Base-by-base conservation (phyloP, 345 rosid species). In the Ailanthus altissimus region DNA sequence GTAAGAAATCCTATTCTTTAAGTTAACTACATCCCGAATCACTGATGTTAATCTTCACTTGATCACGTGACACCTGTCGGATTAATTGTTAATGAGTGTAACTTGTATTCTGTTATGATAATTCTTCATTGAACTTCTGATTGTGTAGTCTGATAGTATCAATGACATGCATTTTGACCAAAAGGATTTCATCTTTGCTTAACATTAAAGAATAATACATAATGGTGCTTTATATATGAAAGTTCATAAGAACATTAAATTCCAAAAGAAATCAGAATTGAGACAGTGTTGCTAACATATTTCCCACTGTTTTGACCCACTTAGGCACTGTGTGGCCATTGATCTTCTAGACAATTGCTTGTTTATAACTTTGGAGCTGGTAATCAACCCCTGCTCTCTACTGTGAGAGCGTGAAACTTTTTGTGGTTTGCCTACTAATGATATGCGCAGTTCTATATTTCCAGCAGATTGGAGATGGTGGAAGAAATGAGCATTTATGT, bases 1-100 rank as follows among this genome's bases (percentile, higher is more conserved):
- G 58, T 62, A 73, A 50, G 23, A 43, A 53, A 16, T 65, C 15
- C 45, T 46, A 82, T 78, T 82, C 79, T 57, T 74, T 28, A 32
- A 32, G 38, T 32, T 32, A 65, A 67, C 62, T 6, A 49, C 49
- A 20, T 74, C 43, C 13, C 49, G 54, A 67, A 21, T 74, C 45
- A 74, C 46, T 64, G 38, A 8, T 9, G 70, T 56, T 80, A 50
- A 53, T 75, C 43, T 67, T 71, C 46, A 38, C 32, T 46, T 61
- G 23, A 50, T 53, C 60, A 32, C 45, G 68, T 54, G 53, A 56
- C 61, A 68, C 62, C 45, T 59, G 74, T 73, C 57, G 77, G 46
- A 50, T 63, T 36, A 40, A 73, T 73, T 67, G 38, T 36, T 70
- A n/a, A 64, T 83, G 28, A 26, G 51, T 72, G 36, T n/a, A 63